These are phyloP conservation scores for Beauveria caledonica DNA, from an alignment of 2,329 filamentous ascomycete genomes.

Conservation along the genomic window DNA sequence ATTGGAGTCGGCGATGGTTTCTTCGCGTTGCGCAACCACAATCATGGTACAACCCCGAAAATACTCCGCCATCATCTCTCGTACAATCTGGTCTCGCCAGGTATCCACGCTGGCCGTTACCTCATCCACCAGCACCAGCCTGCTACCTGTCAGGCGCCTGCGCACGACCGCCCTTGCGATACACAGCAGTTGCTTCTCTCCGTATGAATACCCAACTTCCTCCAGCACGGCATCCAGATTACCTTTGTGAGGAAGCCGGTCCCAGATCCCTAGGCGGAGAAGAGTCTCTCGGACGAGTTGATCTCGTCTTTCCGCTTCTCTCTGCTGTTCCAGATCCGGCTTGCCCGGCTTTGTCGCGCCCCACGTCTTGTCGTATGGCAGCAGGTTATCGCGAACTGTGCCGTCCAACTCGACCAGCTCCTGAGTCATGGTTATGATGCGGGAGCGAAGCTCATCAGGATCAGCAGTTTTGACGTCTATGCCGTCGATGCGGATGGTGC, in stretches of 20 bases:
- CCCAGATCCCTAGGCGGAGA: not conserved
- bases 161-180: constrained; percentile 44
- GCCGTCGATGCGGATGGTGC: constrained; percentile 57
- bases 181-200: constrained; percentile 60
- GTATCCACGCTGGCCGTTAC: not conserved
- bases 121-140: constrained; percentile 3
- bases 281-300: not conserved
- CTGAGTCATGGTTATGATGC: not conserved
- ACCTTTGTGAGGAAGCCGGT: not conserved
- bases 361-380: constrained; percentile 1
- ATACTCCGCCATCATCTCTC: not conserved
- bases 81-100: not conserved
- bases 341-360: not conserved
- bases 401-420: not conserved
- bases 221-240: not conserved
- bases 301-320: not conserved
- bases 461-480: constrained; percentile 50
- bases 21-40: not conserved
- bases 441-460: not conserved
- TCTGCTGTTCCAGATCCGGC: not conserved
- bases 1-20: not conserved
- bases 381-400: not conserved
- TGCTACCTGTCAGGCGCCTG: not conserved
- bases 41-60: not conserved
- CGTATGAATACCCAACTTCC: constrained; percentile 42